These are phyloP conservation scores for Ballota nigra DNA, from an alignment of 257 asterid species.

Conservation along the genomic window DNA sequence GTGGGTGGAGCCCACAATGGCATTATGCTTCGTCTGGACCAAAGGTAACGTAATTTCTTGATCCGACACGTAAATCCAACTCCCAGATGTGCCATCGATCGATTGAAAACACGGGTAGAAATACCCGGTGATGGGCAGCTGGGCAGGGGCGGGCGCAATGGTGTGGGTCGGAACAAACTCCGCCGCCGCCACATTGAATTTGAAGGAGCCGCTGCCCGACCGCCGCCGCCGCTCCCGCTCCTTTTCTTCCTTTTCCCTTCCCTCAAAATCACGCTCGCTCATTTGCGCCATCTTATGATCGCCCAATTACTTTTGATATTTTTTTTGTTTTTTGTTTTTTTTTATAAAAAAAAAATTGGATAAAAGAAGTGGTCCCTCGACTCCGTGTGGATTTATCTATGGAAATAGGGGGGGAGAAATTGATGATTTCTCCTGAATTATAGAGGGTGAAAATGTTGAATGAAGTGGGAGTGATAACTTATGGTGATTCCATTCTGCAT, in stretches of 20 bases:
- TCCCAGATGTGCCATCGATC: slow-evolving; percentile 38
- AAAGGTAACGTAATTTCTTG: slow-evolving; percentile 45
- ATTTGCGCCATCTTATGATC: slow-evolving; percentile 47
- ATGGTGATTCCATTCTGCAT: background rate
- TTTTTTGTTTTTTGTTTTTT: background rate
- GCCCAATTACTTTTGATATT: background rate
- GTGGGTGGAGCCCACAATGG: slow-evolving; percentile 14
- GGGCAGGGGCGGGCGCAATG: slow-evolving; percentile 9
- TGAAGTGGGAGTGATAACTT: slow-evolving; percentile 1
- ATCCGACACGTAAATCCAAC: slow-evolving; percentile 53
- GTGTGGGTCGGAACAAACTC: slow-evolving; percentile 73
- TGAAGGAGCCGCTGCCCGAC: slow-evolving; percentile 41
- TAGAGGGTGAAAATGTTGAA: slow-evolving; percentile 26
- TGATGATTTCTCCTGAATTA: slow-evolving; percentile 49
- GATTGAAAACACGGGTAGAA: slow-evolving; percentile 66
- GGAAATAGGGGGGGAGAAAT: background rate
- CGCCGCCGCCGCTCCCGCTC: slow-evolving; percentile 6
- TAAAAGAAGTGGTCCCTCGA: slow-evolving; percentile 11
- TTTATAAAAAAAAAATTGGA: background rate
- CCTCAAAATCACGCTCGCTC: slow-evolving; percentile 9
- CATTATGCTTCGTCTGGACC: slow-evolving; percentile 24
- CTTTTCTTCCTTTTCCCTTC: background rate
- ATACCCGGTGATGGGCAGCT: slow-evolving; percentile 59
- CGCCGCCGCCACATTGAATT: slow-evolving; percentile 82
- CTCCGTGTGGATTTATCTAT: slow-evolving; percentile 11